Evolutionary conservation across 345 rosid species (phyloP).

Genomic region (Noccaea bulbosa): DNA sequence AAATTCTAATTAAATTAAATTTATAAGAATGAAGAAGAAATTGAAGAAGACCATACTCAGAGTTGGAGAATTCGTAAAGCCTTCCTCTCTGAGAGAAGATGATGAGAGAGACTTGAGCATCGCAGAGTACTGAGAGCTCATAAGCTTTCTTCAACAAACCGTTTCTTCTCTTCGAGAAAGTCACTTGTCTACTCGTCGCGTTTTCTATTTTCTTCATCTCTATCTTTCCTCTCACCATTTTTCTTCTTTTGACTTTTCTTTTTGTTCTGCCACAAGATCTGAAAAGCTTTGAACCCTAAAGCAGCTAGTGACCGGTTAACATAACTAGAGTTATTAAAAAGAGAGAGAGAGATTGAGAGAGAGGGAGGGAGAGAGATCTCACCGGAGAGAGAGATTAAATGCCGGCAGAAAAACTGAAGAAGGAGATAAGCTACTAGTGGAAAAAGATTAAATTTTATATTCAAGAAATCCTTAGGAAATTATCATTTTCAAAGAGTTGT

Average conservation of each 20-base stretch:
- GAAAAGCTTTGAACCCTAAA: conserved; percentile 28
- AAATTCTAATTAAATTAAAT: not conserved
- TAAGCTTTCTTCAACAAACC: conserved; percentile 49
- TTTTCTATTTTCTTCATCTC: conserved; percentile 49
- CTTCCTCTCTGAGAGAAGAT: conserved; percentile 45
- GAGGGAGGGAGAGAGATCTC: conserved; percentile 23
- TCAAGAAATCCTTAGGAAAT: not conserved
- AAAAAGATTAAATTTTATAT: not conserved
- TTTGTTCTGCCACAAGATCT: conserved; percentile 35
- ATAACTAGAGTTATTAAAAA: conserved; percentile 10
- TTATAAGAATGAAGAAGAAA: not conserved
- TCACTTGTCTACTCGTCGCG: conserved; percentile 44
- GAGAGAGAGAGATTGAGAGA: conserved; percentile 16
- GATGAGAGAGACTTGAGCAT: conserved; percentile 44
- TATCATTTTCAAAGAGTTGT: not conserved
- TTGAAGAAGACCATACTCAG: conserved; percentile 32
- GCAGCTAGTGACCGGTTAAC: not conserved
- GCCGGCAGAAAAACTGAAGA: conserved; percentile 20
- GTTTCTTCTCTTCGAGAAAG: conserved; percentile 45
- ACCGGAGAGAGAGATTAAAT: conserved; percentile 9
- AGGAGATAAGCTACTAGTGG: conserved; percentile 13
- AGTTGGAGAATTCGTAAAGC: conserved; percentile 42
- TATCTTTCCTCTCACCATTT: conserved; percentile 48
- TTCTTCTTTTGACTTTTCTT: conserved; percentile 21
- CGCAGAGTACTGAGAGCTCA: conserved; percentile 46